Percentiles rank a stretch among this genome's conserved stretches.
Evolutionary conservation across 73 alveolate genomes (phyloP).

Genomic region (Tetrahymena malaccensis): DNA sequence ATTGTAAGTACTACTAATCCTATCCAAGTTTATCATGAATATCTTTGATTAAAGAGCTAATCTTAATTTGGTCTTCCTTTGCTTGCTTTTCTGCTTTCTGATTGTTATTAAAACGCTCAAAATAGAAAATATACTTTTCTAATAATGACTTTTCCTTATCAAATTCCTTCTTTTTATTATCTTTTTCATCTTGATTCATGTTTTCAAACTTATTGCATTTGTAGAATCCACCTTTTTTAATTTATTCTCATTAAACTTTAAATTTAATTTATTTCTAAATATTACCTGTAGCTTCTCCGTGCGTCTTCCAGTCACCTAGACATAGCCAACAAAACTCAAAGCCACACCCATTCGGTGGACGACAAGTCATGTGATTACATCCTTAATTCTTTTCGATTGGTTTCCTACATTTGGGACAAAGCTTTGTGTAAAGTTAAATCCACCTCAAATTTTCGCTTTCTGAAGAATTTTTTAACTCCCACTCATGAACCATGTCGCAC

Average conservation of each 20-base stretch:
- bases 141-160: not conserved
- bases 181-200: not conserved
- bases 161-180: not conserved
- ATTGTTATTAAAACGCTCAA: constrained; percentile 3
- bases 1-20: not conserved
- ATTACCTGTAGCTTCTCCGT: constrained; percentile 13
- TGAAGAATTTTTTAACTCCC: constrained; percentile 66
- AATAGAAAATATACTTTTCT: constrained; percentile 11
- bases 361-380: constrained; percentile 41
- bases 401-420: constrained; percentile 29
- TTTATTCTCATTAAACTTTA: too few relatives aligned
- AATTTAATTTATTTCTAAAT: not conserved
- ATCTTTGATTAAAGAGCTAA: not conserved
- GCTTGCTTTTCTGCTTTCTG: constrained; percentile 14
- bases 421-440: constrained; percentile 35
- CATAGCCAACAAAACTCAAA: constrained; percentile 34
- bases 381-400: constrained; percentile 34
- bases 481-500: constrained; percentile 56
- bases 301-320: constrained; percentile 16
- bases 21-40: not conserved
- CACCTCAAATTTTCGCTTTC: constrained; percentile 72
- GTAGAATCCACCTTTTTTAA: constrained; percentile 14
- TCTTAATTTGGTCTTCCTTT: not conserved
- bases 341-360: constrained; percentile 36
- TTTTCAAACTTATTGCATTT: constrained; percentile 24